Conservation (phyloP, 176 grass and related monocot genomes). For the Canna indica region DNA sequence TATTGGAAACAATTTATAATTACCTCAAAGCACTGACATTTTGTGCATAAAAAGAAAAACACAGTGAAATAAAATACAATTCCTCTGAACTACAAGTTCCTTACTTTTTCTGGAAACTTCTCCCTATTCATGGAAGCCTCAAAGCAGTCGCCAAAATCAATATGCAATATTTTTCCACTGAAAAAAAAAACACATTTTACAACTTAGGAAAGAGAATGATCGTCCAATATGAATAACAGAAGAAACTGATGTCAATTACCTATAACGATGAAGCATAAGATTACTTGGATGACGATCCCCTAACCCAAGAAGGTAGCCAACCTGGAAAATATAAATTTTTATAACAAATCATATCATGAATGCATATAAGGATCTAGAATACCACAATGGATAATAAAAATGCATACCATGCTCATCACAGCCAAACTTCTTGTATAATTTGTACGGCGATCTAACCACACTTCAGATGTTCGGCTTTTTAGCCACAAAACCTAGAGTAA, state of each 20-base stretch:
- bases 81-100: conserved; percentile 6
- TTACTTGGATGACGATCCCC: conserved; percentile 98
- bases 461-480: conserved; percentile 90
- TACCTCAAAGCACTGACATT: neutral
- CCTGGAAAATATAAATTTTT: conserved; percentile 42
- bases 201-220: neutral
- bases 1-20: neutral
- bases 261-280: conserved; percentile 90
- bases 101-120: conserved; percentile 98
- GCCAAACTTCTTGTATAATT: conserved; percentile 93
- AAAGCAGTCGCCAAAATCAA: conserved; percentile 97
- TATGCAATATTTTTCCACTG: conserved; percentile 99
- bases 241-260: conserved; percentile 24
- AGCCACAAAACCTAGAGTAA: conserved; percentile 78
- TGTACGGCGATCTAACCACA: conserved; percentile 96
- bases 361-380: too few relatives aligned
- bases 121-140: conserved; percentile 98
- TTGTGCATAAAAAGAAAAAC: conserved; percentile 4
- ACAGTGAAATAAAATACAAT: neutral
- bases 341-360: conserved; percentile 13
- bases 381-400: conserved; percentile 13
- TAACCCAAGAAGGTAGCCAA: conserved; percentile 93
- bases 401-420: conserved; percentile 98
- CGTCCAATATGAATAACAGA: neutral
- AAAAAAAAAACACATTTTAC: conserved; percentile 26